These are phyloP conservation scores for Angomonas ambiguus DNA, from an alignment of 208 protist genomes.

Conservation along the genomic window DNA sequence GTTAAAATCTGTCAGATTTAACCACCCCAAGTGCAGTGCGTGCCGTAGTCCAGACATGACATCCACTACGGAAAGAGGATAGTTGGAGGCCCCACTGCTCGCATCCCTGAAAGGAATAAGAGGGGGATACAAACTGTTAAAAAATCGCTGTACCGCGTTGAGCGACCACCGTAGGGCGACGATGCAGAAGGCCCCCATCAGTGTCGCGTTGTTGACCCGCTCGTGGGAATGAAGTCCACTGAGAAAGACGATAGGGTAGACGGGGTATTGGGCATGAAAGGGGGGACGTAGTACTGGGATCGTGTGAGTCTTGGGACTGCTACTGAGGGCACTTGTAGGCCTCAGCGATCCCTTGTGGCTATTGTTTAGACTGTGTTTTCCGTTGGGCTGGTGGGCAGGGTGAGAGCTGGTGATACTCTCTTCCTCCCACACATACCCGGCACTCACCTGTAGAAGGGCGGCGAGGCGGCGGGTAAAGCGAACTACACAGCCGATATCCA, in stretches of 20 bases:
- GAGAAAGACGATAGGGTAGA: conserved; percentile 43
- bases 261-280: neutral
- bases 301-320: neutral
- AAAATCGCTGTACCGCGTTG: conserved; percentile 45
- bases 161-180: conserved; percentile 55
- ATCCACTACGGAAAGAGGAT: conserved; percentile 80
- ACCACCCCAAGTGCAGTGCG: conserved; percentile 65
- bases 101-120: conserved; percentile 94
- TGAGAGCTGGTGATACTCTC: neutral
- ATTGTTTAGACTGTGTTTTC: neutral
- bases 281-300: neutral
- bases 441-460: conserved; percentile 25
- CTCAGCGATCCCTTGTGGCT: neutral
- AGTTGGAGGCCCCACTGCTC: conserved; percentile 72
- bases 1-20: conserved; percentile 88
- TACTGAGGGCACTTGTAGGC: neutral
- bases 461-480: conserved; percentile 61
- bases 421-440: conserved; percentile 19
- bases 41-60: conserved; percentile 65
- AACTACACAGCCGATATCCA: conserved; percentile 76
- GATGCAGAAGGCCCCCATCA: conserved; percentile 75
- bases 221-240: conserved; percentile 63
- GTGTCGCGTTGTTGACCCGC: conserved; percentile 81
- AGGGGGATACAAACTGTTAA: conserved; percentile 66
- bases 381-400: neutral